Conservation (phyloP, 331 rosid species). For the Malus hybrid region DNA sequence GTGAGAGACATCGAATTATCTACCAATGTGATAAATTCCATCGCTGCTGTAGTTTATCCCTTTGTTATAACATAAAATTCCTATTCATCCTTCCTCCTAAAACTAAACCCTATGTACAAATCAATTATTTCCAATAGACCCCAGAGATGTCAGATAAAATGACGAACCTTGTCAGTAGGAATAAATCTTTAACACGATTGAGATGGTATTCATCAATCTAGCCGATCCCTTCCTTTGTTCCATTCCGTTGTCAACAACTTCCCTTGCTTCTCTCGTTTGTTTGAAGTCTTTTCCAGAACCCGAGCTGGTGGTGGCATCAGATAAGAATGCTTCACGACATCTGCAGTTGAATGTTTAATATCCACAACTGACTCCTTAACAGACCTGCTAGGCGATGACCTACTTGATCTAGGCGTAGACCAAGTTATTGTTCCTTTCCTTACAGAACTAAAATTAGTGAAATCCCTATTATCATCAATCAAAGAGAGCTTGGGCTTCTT, state of each 20-base stretch:
- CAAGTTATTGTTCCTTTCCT: conserved; percentile 50
- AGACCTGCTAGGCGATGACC: conserved; percentile 58
- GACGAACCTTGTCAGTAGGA: conserved; percentile 22
- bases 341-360: conserved; percentile 35
- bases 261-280: conserved; percentile 47
- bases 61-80: conserved; percentile 56
- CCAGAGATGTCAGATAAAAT: conserved; percentile 5
- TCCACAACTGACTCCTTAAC: conserved; percentile 40
- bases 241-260: conserved; percentile 61
- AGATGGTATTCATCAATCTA: conserved; percentile 25
- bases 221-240: conserved; percentile 65
- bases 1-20: too few relatives aligned
- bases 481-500: conserved; percentile 67
- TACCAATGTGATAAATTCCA: too few relatives aligned
- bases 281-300: conserved; percentile 42
- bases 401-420: conserved; percentile 73
- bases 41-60: too few relatives aligned
- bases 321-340: conserved; percentile 42
- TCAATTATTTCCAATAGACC: neutral
- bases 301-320: conserved; percentile 79
- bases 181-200: conserved; percentile 8
- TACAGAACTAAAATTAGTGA: conserved; percentile 25
- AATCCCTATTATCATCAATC: conserved; percentile 39
- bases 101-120: conserved; percentile 23
- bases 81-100: conserved; percentile 6